Percentiles rank a stretch among this genome's conserved stretches.
Evolutionary conservation across 2,329 filamentous ascomycete genomes (phyloP).

Genomic region (Aureobasidium sp.): DNA sequence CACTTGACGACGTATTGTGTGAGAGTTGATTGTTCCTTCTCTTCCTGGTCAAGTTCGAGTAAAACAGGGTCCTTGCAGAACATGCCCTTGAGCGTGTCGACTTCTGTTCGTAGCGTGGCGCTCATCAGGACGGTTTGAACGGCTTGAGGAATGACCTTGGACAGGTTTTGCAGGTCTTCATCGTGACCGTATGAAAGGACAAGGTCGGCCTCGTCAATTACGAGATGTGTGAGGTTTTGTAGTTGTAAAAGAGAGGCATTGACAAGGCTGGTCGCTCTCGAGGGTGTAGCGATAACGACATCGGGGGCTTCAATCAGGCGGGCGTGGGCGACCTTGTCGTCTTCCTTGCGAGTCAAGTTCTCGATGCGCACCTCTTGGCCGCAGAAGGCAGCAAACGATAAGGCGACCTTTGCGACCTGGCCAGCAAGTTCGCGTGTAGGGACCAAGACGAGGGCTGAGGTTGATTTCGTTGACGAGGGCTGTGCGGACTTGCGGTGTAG

Average conservation of each 20-base stretch:
- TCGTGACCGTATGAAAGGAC: slow-evolving; percentile 92
- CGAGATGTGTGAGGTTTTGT: slow-evolving; percentile 63
- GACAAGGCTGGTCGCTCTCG: slow-evolving; percentile 71
- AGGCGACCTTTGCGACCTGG: slow-evolving; percentile 74
- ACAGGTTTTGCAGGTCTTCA: slow-evolving; percentile 74
- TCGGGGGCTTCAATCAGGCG: slow-evolving; percentile 81
- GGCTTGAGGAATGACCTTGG: slow-evolving; percentile 69
- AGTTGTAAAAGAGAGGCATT: slow-evolving; percentile 64
- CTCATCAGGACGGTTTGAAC: slow-evolving; percentile 91
- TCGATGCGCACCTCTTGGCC: slow-evolving; percentile 72
- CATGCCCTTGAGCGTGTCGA: slow-evolving; percentile 74
- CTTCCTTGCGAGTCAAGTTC: slow-evolving; percentile 85
- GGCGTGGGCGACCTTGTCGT: slow-evolving; percentile 78
- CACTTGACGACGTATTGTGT: slow-evolving; percentile 69
- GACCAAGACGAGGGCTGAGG: slow-evolving; percentile 78
- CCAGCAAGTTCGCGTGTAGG: slow-evolving; percentile 91
- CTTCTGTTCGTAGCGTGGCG: slow-evolving; percentile 80
- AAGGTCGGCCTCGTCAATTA: slow-evolving; percentile 91
- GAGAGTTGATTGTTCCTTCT: slow-evolving; percentile 52
- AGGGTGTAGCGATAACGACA: slow-evolving; percentile 82
- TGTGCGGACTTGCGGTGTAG: slow-evolving; percentile 66
- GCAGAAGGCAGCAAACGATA: slow-evolving; percentile 72
- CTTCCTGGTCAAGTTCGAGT: slow-evolving; percentile 74
- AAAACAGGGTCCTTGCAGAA: slow-evolving; percentile 76
- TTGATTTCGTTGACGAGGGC: slow-evolving; percentile 38